A percentile compares a stretch with the other conserved stretches of the same genome.
phyloP scores from a whole-genome alignment of 345 rosid species.

The Syzygium grande region DNA sequence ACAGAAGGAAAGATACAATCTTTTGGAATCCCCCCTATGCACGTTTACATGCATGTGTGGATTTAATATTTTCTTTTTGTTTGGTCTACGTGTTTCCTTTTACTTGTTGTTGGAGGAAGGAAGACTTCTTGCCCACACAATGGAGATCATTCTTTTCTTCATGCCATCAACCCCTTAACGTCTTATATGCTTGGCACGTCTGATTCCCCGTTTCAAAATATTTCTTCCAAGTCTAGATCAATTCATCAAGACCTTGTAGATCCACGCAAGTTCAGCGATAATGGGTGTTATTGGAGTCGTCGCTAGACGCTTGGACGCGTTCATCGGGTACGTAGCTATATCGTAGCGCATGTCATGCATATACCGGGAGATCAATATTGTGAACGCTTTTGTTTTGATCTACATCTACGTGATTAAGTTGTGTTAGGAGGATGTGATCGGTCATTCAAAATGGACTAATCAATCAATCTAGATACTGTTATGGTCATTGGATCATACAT shows the following conservation, averaged over 20 bases:
- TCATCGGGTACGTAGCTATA: slow-evolving; percentile 41
- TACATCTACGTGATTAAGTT: neutral
- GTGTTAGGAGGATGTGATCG: neutral
- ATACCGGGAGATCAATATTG: neutral
- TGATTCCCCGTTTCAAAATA: neutral
- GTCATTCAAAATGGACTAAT: neutral
- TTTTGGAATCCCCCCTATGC: neutral
- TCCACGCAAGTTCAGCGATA: neutral
- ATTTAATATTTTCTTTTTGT: neutral
- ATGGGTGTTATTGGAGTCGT: slow-evolving; percentile 52
- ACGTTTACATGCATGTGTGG: neutral
- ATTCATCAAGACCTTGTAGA: neutral
- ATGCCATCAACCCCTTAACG: neutral
- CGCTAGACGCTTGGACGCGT: slow-evolving; percentile 54
- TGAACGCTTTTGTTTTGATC: neutral
- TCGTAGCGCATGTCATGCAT: neutral
- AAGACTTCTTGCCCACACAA: neutral
- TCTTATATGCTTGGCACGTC: neutral
- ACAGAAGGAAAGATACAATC: neutral
- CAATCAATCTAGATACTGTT: neutral
- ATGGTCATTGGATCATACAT: neutral
- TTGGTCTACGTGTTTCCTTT: neutral
- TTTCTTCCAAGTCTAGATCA: neutral
- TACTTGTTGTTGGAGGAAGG: slow-evolving; percentile 5
- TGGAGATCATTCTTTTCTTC: neutral